Base-by-base conservation (phyloP, 129 eudicot genomes). In the Centaurea solstitialis region DNA sequence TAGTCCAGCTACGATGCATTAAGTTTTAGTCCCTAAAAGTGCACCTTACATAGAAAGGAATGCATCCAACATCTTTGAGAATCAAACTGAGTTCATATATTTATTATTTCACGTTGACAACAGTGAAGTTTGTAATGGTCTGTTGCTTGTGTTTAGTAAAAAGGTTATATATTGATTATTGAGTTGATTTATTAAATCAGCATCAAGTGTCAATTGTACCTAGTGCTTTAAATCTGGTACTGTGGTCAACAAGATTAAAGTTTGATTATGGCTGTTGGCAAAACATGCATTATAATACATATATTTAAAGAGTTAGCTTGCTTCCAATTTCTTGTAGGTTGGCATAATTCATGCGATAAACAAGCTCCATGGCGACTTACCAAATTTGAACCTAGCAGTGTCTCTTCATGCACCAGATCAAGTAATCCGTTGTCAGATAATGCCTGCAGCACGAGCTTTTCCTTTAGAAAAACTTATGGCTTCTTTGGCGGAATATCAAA, bases 401-500 rank as follows among this genome's bases (percentile, higher is more conserved):
- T 96, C 99, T 70, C 92, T 96, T 40, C 99, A 96, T 87, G 99
- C 99, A 57, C 99, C 99, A 9, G 90, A 91, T 79, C 99, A 96
- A 83, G 98, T 93, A 0, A 89, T 96, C 69, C 98, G 99, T 23
- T 96, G 98, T 74, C 93, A 86, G 50, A 96, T 96, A 80, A 96
- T 96, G 99, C 99, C 99, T 68, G 97, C 99, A 39, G 99, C 98
- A 1, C 83, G 98, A 70, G 99, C 98, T 65, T 96, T 96, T 86
- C 99, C 99, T 35, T 70, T 96, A 90, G 93, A 85, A 53, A 96
- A 37, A 89, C 98, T 96, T 72, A 96, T 96, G 99, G 89, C 83
- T 85, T 76, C 98, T 57, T 85, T 96, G 11, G 86, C 79, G 37
- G 93, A 87, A 76, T 96, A 96, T 79, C 99, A 96, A 84, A 88